Evolutionary conservation across 2,329 filamentous ascomycete genomes (phyloP), one percentile per base, ranked within the genome.

Genomic region (Arthrobotrys iridis): DNA sequence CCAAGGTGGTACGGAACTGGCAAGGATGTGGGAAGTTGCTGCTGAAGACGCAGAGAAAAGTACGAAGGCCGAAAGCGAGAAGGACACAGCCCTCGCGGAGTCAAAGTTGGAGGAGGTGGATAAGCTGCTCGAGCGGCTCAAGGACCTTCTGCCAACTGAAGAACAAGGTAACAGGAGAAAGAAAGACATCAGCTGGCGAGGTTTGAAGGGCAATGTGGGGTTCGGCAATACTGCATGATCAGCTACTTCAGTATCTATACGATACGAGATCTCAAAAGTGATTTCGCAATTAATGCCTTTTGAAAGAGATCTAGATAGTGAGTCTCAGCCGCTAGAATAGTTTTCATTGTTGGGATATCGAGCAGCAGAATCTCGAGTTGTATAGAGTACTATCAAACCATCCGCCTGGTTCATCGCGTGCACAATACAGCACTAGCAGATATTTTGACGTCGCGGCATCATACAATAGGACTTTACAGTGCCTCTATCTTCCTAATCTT

Each of bases 11-110:
- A 48, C 68, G 45, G 71, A 68, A 24, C 40, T 75, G 4, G 71
- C 63, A 30, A 75, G 57, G 41, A 40, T 52, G 7, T 75, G 71
- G 71, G 71, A 75, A 45, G n/a, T 26, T 24, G 71, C 71, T 15
- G 71, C 71, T n/a, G 71, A 68, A 26, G 71, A 75, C 15, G 71
- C 71, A 18, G 71, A 75, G 63, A 48, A 28, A 52, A 68, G 22
- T 26, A 63, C 48, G n/a, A 63, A 57, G 26, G 57, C 41, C 26
- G 71, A 75, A 26, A 59, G 62, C 1, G 57, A 58, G 26, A 75
- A 58, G 24, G 71, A 68, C 43, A 40, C 63, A 6, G 30, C 18
- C 18, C 50, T 58, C 18, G 71, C 71, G 6, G 24, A 50, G 20
- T 37, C 66, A 22, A 75, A 66, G 28, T 30, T 75, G 20, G 57